These are phyloP conservation scores for Alternaria ventricosa DNA, from an alignment of 2,329 filamentous ascomycete species.

Conservation along the genomic window DNA sequence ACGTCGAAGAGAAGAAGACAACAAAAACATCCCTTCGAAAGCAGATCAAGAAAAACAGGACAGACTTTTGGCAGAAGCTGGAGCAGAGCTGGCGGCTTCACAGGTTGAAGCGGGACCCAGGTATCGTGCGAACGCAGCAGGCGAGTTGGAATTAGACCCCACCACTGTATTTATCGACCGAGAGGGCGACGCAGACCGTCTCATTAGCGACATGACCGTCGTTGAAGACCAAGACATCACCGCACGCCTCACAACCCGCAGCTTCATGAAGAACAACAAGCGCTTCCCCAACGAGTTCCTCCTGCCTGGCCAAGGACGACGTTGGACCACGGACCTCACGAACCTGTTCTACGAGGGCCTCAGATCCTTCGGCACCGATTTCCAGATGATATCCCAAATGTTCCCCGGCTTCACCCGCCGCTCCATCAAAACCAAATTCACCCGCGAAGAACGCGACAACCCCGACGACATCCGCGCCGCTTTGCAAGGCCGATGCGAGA, in stretches of 20 bases:
- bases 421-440: slow-evolving; percentile 83
- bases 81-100: slow-evolving; percentile 17
- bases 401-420: slow-evolving; percentile 75
- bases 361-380: slow-evolving; percentile 81
- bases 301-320: slow-evolving; percentile 52
- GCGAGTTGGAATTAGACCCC: slow-evolving; percentile 74
- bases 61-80: slow-evolving; percentile 24
- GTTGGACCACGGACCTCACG: slow-evolving; percentile 74
- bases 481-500: slow-evolving; percentile 56
- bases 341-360: slow-evolving; percentile 79
- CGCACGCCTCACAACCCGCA: slow-evolving; percentile 70
- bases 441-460: slow-evolving; percentile 74
- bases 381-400: slow-evolving; percentile 78
- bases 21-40: slow-evolving; percentile 24
- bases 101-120: slow-evolving; percentile 53
- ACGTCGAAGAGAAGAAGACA: slow-evolving; percentile 47
- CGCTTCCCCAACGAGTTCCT: slow-evolving; percentile 56
- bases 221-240: slow-evolving; percentile 83
- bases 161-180: slow-evolving; percentile 71
- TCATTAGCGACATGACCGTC: slow-evolving; percentile 62
- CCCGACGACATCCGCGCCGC: slow-evolving; percentile 69
- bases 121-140: slow-evolving; percentile 66
- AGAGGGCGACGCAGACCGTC: slow-evolving; percentile 66
- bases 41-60: slow-evolving; percentile 33
- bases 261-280: slow-evolving; percentile 68